Percentiles rank a stretch among this genome's conserved stretches.
Evolutionary conservation across 441 rosid genomes (phyloP).

Genomic region (Populus hybrid): DNA sequence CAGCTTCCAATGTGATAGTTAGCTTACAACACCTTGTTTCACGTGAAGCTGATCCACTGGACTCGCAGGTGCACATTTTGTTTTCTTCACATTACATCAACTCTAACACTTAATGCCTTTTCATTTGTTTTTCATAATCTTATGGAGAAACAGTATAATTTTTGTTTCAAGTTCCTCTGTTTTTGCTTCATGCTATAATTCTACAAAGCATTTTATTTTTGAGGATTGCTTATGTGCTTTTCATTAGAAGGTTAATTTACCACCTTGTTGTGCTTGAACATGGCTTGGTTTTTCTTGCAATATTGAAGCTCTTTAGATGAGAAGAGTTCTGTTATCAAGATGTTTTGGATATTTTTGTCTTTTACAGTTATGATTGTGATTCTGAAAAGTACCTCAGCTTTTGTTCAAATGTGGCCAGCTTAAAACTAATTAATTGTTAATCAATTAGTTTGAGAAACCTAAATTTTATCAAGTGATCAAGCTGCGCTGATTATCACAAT

Average conservation of each 20-base stretch:
- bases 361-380: background rate
- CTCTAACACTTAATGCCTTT: background rate
- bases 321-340: background rate
- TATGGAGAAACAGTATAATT: background rate
- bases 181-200: background rate
- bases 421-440: background rate
- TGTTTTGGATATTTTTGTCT: background rate
- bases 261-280: background rate
- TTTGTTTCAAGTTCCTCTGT: background rate
- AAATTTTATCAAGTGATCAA: background rate
- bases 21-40: slow-evolving; percentile 93
- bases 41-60: slow-evolving; percentile 93
- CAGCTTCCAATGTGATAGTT: slow-evolving; percentile 85
- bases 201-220: background rate
- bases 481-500: background rate
- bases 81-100: background rate
- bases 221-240: background rate
- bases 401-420: background rate
- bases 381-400: background rate
- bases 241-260: slow-evolving; percentile 1
- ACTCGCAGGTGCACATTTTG: slow-evolving; percentile 62
- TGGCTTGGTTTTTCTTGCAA: background rate
- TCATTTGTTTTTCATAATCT: background rate
- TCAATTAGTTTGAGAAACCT: slow-evolving; percentile 1
- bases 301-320: background rate